Conservation (phyloP, 129 eudicot species). For the Flaveria trinervia region DNA sequence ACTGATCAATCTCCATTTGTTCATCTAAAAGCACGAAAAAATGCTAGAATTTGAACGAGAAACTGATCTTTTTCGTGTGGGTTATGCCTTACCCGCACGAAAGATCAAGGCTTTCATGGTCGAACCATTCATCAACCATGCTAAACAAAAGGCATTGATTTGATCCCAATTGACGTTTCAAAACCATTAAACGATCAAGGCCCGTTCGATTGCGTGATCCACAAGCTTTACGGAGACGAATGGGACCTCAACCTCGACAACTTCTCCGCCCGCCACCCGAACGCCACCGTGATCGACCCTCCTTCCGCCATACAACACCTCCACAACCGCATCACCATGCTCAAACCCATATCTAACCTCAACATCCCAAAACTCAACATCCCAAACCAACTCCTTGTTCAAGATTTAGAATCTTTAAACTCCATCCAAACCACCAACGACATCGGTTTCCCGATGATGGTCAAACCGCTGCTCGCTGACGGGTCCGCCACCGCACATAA, state of each 20-base stretch:
- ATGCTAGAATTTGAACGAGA: constrained; percentile 26
- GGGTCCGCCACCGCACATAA: constrained; percentile 58
- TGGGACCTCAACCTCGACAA: constrained; percentile 52
- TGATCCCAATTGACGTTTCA: constrained; percentile 43
- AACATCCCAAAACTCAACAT: constrained; percentile 23
- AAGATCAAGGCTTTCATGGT: constrained; percentile 54
- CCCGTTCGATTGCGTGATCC: constrained; percentile 65
- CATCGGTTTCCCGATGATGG: constrained; percentile 59
- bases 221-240: constrained; percentile 50
- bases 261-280: constrained; percentile 38
- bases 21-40: not conserved
- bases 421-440: not conserved
- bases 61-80: constrained; percentile 42
- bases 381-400: constrained; percentile 31
- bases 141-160: constrained; percentile 47
- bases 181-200: constrained; percentile 53
- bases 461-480: constrained; percentile 59
- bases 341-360: constrained; percentile 47
- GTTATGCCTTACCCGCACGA: constrained; percentile 65
- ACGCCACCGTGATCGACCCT: constrained; percentile 49
- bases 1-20: not conserved
- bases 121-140: constrained; percentile 41
- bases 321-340: constrained; percentile 72
- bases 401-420: not conserved
- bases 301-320: constrained; percentile 50